A percentile compares a stretch with the other conserved stretches of the same genome.
These are phyloP conservation scores for Aspergillus neotritici DNA, from an alignment of 2,329 filamentous ascomycete genomes.

Conservation along the genomic window DNA sequence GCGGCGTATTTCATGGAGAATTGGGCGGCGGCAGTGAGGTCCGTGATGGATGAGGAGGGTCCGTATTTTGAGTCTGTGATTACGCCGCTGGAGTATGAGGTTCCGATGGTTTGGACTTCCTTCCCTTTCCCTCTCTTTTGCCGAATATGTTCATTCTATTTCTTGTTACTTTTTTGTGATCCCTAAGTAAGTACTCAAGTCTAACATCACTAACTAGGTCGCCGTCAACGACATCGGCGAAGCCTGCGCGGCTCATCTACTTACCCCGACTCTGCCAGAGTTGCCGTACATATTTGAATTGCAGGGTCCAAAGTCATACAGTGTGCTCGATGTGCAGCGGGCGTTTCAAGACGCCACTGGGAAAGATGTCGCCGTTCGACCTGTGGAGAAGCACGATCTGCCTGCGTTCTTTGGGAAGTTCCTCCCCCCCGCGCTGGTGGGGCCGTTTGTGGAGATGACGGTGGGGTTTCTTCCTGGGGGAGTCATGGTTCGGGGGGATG, in stretches of 20 bases:
- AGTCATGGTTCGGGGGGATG: neutral
- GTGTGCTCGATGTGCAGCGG: constrained; percentile 6
- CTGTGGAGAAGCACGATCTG: constrained; percentile 6
- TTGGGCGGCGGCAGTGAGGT: constrained; percentile 5
- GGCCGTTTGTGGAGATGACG: constrained; percentile 13
- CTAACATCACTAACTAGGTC: constrained; percentile 1
- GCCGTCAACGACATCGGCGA: constrained; percentile 10
- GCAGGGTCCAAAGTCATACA: constrained; percentile 10
- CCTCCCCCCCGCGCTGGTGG: constrained; percentile 3
- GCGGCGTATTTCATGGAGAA: constrained; percentile 17
- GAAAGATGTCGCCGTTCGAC: constrained; percentile 7
- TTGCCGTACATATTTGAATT: constrained; percentile 11
- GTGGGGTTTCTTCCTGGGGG: constrained; percentile 12
- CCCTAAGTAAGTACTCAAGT: too few relatives aligned
- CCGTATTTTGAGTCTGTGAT: constrained; percentile 10
- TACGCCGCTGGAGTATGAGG: constrained; percentile 9
- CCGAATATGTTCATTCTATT: too few relatives aligned
- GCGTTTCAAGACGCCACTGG: constrained; percentile 8
- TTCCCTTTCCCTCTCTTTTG: neutral
- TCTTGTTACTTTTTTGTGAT: too few relatives aligned
- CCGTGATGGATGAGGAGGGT: neutral
- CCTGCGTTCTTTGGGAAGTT: constrained; percentile 6
- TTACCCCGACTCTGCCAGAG: neutral
- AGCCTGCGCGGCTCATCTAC: constrained; percentile 3
- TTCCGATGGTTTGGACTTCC: constrained; percentile 10